phyloP scores from a whole-genome alignment of 2,329 filamentous ascomycete species.

The Ophiocordyceps robertsii region DNA sequence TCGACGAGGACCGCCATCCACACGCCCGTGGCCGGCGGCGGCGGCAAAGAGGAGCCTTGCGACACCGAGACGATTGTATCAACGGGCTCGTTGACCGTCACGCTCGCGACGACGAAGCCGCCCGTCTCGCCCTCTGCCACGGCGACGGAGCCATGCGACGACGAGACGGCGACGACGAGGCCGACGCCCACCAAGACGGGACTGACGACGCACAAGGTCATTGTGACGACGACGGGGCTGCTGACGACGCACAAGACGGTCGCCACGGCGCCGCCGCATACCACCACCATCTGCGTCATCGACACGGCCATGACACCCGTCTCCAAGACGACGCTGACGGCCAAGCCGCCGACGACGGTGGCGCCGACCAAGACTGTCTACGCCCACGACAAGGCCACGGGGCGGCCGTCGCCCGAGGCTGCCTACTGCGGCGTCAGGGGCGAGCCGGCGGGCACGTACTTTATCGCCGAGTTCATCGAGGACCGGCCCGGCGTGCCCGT shows the following conservation, averaged over 20 bases:
- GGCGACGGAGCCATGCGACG: too few relatives aligned
- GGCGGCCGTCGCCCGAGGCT: conserved; percentile 13
- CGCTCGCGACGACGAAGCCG: too few relatives aligned
- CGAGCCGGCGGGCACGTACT: conserved; percentile 18
- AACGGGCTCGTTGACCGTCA: too few relatives aligned
- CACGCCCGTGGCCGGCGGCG: too few relatives aligned
- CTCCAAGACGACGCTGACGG: conserved; percentile 11
- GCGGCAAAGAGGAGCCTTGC: too few relatives aligned
- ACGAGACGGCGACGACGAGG: too few relatives aligned
- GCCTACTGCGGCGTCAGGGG: conserved; percentile 26
- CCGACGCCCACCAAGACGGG: too few relatives aligned
- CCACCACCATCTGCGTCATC: conserved; percentile 12
- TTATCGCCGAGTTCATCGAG: conserved; percentile 24
- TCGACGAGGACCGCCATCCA: background rate
- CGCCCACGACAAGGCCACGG: conserved; percentile 14
- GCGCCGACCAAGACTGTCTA: conserved; percentile 18
- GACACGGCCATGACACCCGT: conserved; percentile 19
- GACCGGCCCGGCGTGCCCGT: conserved; percentile 18
- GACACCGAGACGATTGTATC: too few relatives aligned
- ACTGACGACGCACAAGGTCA: too few relatives aligned
- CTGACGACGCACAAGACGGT: background rate
- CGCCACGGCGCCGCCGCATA: background rate
- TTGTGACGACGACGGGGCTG: too few relatives aligned
- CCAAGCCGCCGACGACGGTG: conserved; percentile 10
- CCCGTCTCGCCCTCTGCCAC: too few relatives aligned